A percentile compares a stretch with the other conserved stretches of the same genome.
phyloP scores from a whole-genome alignment of 1,139 yeast genomes.

The Kazachstania sp. region DNA sequence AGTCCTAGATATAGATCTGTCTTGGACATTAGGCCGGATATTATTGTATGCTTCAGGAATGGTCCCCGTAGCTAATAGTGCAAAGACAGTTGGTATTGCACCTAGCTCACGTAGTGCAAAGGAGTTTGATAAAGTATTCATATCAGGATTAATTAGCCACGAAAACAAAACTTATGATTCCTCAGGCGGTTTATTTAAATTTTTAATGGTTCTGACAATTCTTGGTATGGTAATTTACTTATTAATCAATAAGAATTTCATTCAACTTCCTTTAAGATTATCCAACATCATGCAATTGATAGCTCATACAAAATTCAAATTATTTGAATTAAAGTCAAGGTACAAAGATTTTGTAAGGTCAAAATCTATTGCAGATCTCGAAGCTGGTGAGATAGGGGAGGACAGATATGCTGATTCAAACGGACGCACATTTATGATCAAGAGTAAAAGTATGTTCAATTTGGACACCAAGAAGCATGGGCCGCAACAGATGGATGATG shows the following conservation, averaged over 20 bases:
- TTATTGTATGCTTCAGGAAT: conserved; percentile 51
- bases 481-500: background rate
- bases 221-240: background rate
- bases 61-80: conserved; percentile 31
- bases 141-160: conserved; percentile 28
- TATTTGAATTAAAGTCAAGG: conserved; percentile 6
- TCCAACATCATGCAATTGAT: background rate
- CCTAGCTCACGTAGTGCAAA: conserved; percentile 41
- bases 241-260: background rate
- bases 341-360: background rate
- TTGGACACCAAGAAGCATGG: conserved; percentile 4
- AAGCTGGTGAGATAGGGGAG: conserved; percentile 16
- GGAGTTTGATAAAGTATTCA: conserved; percentile 32
- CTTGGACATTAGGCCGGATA: conserved; percentile 63
- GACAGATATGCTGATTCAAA: background rate
- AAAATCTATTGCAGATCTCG: conserved; percentile 13
- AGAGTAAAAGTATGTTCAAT: conserved; percentile 27
- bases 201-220: background rate
- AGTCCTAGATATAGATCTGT: conserved; percentile 50
- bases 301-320: background rate
- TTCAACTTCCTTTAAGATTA: background rate
- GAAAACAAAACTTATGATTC: background rate
- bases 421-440: conserved; percentile 9
- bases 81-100: conserved; percentile 36
- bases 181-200: background rate